Evolutionary conservation across 179 eudicot species (phyloP), one percentile per base, ranked within the genome.

Genomic region (Carnegiea gigantea): DNA sequence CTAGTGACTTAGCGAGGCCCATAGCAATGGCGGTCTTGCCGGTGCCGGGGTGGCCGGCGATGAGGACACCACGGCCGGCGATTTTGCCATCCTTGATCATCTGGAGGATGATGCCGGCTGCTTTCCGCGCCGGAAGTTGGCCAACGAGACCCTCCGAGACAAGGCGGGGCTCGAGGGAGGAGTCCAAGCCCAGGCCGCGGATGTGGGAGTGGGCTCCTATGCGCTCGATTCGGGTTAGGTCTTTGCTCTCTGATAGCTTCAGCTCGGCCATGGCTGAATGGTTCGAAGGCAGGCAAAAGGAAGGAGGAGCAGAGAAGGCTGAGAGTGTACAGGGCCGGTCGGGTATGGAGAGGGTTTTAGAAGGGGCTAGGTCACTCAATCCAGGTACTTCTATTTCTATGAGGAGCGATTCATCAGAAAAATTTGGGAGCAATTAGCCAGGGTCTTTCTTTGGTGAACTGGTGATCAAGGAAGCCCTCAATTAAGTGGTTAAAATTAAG

Each of bases 181-280:
- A 89, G 88, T 95, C 99, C 9, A 95, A 89, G 24, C 99, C 98
- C 12, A 95, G 88, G 38, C 99, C 99, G 0, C 98, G 92, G 80
- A 95, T 95, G 90, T 95, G 98, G 53, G 99, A 95, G 86, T 93
- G 99, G 0, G 99, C 99, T 0, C 99, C 99, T 51, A 91, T 95
- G 79, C 98, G 91, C 76, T 95, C 98, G 0, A 95, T 91, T 74
- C 98, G 88, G 28, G 98, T 95, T 26, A 95, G 90, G 93, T 95
- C 98, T 68, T 89, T 85, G 84, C 84, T 86, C 70, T 92, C 94
- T 11, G 97, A 94, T 1, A 95, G 89, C 53, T 94, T 91, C 0
- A 95, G 82, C 83, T 95, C 99, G 83, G 93, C 90, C 93, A 93
- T 95, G 73, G 80, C 80, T n/a, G 49, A 17, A 18, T n/a, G 30